Base-by-base conservation (phyloP, 2,329 filamentous ascomycete genomes). In the Venturia carpophila region DNA sequence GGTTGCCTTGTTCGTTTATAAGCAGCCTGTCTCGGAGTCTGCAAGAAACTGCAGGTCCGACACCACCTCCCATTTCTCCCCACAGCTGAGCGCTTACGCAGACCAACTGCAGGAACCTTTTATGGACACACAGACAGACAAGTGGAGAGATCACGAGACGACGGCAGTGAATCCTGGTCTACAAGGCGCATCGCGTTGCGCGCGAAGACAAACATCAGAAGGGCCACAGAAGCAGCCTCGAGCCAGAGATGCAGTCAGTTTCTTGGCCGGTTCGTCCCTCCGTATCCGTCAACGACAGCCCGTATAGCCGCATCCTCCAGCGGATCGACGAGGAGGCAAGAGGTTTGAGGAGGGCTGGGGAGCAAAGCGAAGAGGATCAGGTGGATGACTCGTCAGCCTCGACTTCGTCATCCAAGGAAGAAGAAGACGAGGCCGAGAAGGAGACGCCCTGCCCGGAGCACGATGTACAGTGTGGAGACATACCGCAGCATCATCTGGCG, bases 271-370 rank as follows among this genome's bases (percentile, higher is more conserved):
- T 27, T 17, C 27, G 30, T 58, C 27, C 30, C 17, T 37, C 15
- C 27, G 19, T 13, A 27, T 58, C 52, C 10, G 52, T 61, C 60
- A 63, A 63, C 43, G 42, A 63, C 15, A 52, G 41, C n/a, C 62
- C 62, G 6, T 63, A 63, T 41, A 63, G 43, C 17, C 62, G 42
- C 15, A 63, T 52, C 19, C 45, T 55, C 19, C 24, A 63, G 30
- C 41, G 39, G 30, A 21, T 63, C 13, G 62, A 55, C n/a, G 24
- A 63, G 30, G 62, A 49, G 27, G 62, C 62, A 24, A 47, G 47
- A 43, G 43, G 39, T 43, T 27, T 30, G 17, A 34, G 9, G 2
- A 37, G 11, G 34, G 34, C 27, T 49, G 42, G 52, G 27, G 61
- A 15, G 45, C 24, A 49, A 39, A 30, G 24, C 3, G 6, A 37